phyloP scores from a whole-genome alignment of 1,139 yeast genomes.

The Yamadazyma pseudoaaseri region DNA sequence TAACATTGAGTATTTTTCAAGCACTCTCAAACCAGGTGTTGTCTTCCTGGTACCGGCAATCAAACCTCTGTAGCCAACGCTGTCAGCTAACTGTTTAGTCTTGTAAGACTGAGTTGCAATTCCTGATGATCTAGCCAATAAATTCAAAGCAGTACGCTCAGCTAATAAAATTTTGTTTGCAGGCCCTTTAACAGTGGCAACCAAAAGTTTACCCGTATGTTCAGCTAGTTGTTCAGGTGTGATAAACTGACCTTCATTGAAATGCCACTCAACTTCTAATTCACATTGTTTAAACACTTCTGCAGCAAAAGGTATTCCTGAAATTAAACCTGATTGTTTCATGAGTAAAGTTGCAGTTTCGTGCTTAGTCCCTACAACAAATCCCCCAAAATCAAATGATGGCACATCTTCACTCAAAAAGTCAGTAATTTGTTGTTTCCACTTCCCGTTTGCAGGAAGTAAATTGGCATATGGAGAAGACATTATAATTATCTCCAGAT shows the following conservation, averaged over 20 bases:
- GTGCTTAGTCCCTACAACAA: conserved; percentile 76
- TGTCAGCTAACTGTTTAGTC: conserved; percentile 60
- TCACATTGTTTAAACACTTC: conserved; percentile 82
- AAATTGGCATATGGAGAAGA: conserved; percentile 44
- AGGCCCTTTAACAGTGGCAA: conserved; percentile 79
- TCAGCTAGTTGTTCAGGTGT: conserved; percentile 38
- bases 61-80: conserved; percentile 73
- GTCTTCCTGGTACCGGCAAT: conserved; percentile 98
- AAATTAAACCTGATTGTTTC: conserved; percentile 77
- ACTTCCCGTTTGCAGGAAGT: conserved; percentile 69
- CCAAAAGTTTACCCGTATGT: conserved; percentile 58
- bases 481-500: conserved; percentile 4
- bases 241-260: conserved; percentile 64
- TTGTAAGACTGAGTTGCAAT: conserved; percentile 76
- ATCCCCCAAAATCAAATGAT: conserved; percentile 91
- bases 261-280: conserved; percentile 68
- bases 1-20: conserved; percentile 92
- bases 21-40: conserved; percentile 87
- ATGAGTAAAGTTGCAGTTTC: conserved; percentile 79
- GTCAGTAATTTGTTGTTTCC: conserved; percentile 75
- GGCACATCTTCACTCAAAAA: conserved; percentile 91
- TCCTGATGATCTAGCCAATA: conserved; percentile 82
- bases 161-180: conserved; percentile 77
- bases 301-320: conserved; percentile 87
- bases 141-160: conserved; percentile 83